phyloP scores from a whole-genome alignment of 1,284 basidiomycete genomes.

The Austropuccinia psidii region DNA sequence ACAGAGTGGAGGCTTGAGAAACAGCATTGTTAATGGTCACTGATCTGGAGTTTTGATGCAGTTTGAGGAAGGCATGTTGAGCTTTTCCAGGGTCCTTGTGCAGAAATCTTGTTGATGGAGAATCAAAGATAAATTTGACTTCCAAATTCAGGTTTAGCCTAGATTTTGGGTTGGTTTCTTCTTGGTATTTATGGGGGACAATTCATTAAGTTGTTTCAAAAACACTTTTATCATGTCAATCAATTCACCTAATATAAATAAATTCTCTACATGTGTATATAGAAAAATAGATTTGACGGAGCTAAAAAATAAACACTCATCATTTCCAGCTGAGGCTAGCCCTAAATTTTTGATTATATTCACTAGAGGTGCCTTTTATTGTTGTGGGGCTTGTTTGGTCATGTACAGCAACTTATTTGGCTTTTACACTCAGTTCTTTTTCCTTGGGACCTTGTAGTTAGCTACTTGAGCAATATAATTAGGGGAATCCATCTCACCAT shows the following conservation, averaged over 20 bases:
- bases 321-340: not conserved
- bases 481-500: not conserved
- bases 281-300: not conserved
- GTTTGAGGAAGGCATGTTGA: too few species aligned
- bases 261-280: slow-evolving; percentile 9
- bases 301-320: not conserved
- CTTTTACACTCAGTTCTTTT: not conserved
- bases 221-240: not conserved
- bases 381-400: not conserved
- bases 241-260: slow-evolving; percentile 1
- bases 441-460: not conserved
- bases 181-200: not conserved
- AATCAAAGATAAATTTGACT: not conserved
- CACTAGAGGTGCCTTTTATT: not conserved
- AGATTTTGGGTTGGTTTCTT: not conserved
- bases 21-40: too few species aligned
- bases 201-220: not conserved
- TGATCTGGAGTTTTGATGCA: too few species aligned
- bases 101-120: too few species aligned
- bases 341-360: not conserved
- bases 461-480: not conserved
- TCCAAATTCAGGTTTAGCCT: not conserved
- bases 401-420: slow-evolving; percentile 12
- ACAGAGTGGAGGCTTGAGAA: too few species aligned
- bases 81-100: too few species aligned